These are phyloP conservation scores for Stylosanthes scabra DNA, from an alignment of 331 rosid species.

Conservation along the genomic window DNA sequence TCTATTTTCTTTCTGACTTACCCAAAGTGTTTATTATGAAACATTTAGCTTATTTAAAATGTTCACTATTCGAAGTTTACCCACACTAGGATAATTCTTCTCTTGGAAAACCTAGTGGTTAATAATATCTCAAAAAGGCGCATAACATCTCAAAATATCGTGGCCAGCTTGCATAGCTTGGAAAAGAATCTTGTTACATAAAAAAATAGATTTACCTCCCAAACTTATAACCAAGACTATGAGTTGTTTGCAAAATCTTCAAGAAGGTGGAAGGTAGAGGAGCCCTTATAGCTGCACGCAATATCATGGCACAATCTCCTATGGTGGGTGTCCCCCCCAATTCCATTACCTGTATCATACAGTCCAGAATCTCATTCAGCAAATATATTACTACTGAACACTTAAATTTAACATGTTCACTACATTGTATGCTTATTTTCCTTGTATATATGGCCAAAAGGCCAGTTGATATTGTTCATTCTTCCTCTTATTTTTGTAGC, in stretches of 20 bases:
- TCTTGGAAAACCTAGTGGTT: not conserved
- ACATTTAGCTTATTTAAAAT: no score
- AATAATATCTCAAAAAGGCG: conserved; percentile 5
- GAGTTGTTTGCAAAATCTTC: conserved; percentile 86
- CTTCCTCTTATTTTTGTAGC: no score
- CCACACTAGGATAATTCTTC: not conserved
- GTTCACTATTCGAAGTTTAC: no score
- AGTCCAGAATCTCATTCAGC: conserved; percentile 43
- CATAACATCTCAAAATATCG: conserved; percentile 11
- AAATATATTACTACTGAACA: conserved; percentile 4
- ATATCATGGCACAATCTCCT: conserved; percentile 90
- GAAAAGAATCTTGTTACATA: no score
- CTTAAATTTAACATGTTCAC: no score
- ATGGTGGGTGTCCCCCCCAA: conserved; percentile 92
- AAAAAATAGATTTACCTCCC: conserved; percentile 92
- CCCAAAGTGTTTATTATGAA: no score
- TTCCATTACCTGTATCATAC: conserved; percentile 70
- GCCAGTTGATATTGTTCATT: no score
- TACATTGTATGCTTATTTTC: no score
- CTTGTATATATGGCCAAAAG: no score
- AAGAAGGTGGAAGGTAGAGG: conserved; percentile 90
- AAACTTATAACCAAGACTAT: conserved; percentile 80
- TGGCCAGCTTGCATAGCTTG: conserved; percentile 9
- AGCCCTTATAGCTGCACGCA: conserved; percentile 89
- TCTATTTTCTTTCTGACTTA: no score